A percentile compares a stretch with the other conserved stretches of the same genome.
Evolutionary conservation across 108 stramenopile species (phyloP).

Genomic region (Conticribra guillardii): DNA sequence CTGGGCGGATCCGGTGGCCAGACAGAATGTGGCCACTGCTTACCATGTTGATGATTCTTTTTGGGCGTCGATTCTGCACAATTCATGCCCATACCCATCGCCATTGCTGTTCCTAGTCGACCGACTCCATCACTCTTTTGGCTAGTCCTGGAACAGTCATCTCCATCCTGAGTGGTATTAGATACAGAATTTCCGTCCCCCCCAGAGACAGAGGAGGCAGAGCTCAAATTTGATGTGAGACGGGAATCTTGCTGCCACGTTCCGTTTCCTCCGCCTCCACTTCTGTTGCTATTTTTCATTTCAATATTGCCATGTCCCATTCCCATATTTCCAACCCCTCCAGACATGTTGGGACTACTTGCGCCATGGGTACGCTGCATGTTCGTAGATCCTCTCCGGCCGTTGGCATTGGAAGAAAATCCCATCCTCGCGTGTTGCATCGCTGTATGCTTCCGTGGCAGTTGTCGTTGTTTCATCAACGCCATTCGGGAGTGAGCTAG

Average conservation of each 20-base stretch:
- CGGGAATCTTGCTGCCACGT: no score
- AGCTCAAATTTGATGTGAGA: not conserved
- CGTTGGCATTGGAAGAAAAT: no score
- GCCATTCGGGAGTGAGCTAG: constrained; percentile 17
- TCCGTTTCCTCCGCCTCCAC: no score
- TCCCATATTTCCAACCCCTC: not conserved
- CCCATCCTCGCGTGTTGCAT: constrained; percentile 15
- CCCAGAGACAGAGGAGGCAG: not conserved
- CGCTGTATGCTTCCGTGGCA: constrained; percentile 21
- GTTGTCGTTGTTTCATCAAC: constrained; percentile 9
- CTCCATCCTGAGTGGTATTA: constrained; percentile 3
- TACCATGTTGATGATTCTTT: constrained; percentile 1
- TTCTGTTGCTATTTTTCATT: no score
- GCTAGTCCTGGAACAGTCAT: constrained; percentile 8
- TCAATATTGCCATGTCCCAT: no score
- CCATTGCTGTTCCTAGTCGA: constrained; percentile 20
- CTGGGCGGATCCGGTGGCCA: not conserved
- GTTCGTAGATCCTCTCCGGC: no score
- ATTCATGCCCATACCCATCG: constrained; percentile 33
- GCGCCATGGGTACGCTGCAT: no score
- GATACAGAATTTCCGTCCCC: not conserved
- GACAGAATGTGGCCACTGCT: not conserved
- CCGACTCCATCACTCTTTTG: constrained; percentile 15
- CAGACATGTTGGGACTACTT: not conserved
- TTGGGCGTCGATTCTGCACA: constrained; percentile 6